These are phyloP conservation scores for Lasiosphaeris hirsuta DNA, from an alignment of 495 filamentous ascomycete genomes.

Conservation along the genomic window DNA sequence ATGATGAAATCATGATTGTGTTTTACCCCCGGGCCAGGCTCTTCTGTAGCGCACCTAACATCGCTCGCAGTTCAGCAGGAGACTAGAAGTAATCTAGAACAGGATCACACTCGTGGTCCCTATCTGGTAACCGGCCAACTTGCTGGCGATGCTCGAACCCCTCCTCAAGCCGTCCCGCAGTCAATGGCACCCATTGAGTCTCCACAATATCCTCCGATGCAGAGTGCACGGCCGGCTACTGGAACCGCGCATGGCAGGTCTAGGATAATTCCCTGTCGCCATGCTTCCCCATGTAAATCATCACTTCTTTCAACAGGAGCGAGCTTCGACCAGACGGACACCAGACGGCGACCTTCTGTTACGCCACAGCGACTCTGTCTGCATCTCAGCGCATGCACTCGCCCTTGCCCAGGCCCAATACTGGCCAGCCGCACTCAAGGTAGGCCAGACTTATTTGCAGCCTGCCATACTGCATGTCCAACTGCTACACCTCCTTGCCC, in stretches of 20 bases:
- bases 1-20: too few species aligned
- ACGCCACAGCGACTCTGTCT: background rate
- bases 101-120: background rate
- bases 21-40: too few species aligned
- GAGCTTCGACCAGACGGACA: background rate
- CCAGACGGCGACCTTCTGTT: constrained; percentile 1
- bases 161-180: constrained; percentile 2
- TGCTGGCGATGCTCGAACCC: background rate
- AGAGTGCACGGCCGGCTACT: constrained; percentile 19
- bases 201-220: constrained; percentile 20
- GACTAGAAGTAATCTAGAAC: background rate
- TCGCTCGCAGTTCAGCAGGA: constrained; percentile 2
- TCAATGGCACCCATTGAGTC: constrained; percentile 4
- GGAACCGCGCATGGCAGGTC: constrained; percentile 18
- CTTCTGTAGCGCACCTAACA: background rate
- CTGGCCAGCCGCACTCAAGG: background rate
- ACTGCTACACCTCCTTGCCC: background rate
- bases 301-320: background rate
- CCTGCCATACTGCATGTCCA: constrained; percentile 7
- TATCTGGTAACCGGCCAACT: background rate
- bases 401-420: background rate
- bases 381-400: background rate
- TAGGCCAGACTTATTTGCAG: background rate
- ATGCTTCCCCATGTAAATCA: constrained; percentile 16
- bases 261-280: constrained; percentile 25